Base-by-base conservation (phyloP, 257 asterid species). In the Solanum sitiens region DNA sequence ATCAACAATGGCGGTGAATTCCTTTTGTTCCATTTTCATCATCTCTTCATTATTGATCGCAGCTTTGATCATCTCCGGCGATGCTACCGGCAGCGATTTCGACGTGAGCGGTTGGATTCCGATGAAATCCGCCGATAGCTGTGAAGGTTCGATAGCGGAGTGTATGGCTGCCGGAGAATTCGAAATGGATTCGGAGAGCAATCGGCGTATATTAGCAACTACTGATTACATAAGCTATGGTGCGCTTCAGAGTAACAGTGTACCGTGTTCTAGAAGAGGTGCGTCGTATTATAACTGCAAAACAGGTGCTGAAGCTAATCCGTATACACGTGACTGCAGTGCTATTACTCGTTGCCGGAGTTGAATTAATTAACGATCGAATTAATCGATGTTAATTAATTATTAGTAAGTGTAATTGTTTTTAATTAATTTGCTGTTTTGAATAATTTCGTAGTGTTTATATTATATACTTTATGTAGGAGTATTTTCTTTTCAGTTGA, bases 251-350 rank as follows among this genome's bases (percentile, higher is more conserved):
- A 90, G 97, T 86, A 93, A 93, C 94, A 89, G 30, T 13, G 94
- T 93, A 32, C 98, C 97, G 0, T 96, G 99, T 91, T 93, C 98
- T 7, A 89, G 93, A 33, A 86, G 94, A 63, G 98, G 98, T 88
- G 95, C 98, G 8, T 95, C 99, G 42, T 96, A 95, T 93, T 95
- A 95, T 93, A 96, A 96, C 94, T 95, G 99, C 90, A 88, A 80
- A 42, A 94, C 97, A 2, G 98, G 98, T 56, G 98, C 93, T 45
- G 91, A 91, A 84, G 98, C 97, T 73, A 96, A 95, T 89, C 98
- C 99, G 13, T 96, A 95, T 88, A 82, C 89, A 37, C 98, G 98
- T 23, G 91, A 91, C 1, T 96, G 99, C 94, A 73, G 92, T 87
- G 88, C 96, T 88, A 94, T 94, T 83, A 94, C 98, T 44, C 96